Conservation (phyloP, 179 eudicot genomes). For the Silene noctiflora region DNA sequence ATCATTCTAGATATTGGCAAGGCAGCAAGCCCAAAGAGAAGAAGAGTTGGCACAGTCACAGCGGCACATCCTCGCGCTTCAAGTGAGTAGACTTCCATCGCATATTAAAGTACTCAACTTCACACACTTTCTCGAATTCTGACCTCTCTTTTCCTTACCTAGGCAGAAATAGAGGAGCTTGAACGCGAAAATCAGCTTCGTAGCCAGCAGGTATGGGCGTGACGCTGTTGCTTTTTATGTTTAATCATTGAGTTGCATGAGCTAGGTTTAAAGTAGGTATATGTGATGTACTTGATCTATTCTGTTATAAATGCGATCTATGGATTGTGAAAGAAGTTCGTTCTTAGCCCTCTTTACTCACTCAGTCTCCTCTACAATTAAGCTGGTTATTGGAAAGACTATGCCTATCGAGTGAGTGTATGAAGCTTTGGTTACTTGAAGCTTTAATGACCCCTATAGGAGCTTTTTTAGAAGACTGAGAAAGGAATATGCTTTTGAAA, state of each 20-base stretch:
- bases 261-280: background rate
- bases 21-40: conserved; percentile 99
- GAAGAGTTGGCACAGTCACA: conserved; percentile 97
- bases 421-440: background rate
- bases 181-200: conserved; percentile 97
- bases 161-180: conserved; percentile 99
- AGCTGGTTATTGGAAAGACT: background rate
- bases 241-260: background rate
- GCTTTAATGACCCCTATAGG: background rate
- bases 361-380: background rate
- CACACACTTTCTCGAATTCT: conserved; percentile 17
- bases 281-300: background rate
- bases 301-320: background rate
- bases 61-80: conserved; percentile 98
- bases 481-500: background rate
- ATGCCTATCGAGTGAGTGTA: background rate
- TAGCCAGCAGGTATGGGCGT: conserved; percentile 67
- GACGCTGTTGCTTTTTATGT: conserved; percentile 13
- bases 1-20: conserved; percentile 71
- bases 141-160: conserved; percentile 25
- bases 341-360: background rate
- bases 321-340: conserved; percentile 10
- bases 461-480: background rate
- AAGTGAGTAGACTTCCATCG: conserved; percentile 44
- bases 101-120: conserved; percentile 26